phyloP scores from a whole-genome alignment of 176 grass and related monocot genomes.

The Pontederia crassipes region DNA sequence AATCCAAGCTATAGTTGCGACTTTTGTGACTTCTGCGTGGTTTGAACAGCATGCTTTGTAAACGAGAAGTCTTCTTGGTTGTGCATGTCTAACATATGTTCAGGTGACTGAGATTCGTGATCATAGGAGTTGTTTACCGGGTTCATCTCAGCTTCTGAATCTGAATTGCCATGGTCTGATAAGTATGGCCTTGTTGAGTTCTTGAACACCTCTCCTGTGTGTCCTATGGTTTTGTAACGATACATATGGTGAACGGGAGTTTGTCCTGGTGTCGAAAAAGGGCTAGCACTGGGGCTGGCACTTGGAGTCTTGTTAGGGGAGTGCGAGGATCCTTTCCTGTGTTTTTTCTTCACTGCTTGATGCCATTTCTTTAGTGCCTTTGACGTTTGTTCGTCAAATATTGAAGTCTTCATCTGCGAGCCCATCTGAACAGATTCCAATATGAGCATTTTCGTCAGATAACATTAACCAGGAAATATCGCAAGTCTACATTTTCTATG shows the following conservation, averaged over 20 bases:
- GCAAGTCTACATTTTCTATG: background rate
- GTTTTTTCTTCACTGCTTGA: constrained; percentile 12
- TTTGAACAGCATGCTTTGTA: background rate
- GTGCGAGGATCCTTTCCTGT: background rate
- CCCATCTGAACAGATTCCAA: constrained; percentile 1
- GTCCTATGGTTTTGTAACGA: constrained; percentile 1
- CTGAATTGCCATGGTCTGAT: background rate
- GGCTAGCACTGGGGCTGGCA: background rate
- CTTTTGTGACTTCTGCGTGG: background rate
- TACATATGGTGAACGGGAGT: background rate
- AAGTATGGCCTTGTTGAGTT: background rate
- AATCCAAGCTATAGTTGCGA: background rate
- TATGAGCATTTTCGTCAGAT: background rate
- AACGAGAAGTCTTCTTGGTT: constrained; percentile 3
- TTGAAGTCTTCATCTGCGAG: constrained; percentile 8
- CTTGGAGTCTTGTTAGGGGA: background rate
- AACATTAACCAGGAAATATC: background rate
- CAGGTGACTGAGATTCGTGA: background rate
- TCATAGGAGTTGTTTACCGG: background rate
- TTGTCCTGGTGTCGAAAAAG: too few relatives aligned
- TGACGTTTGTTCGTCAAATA: constrained; percentile 10
- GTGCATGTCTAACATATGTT: background rate
- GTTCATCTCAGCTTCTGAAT: background rate
- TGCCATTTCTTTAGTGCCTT: constrained; percentile 12
- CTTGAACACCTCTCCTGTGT: background rate